These are phyloP conservation scores for Meyerozyma sp. DNA, from an alignment of 1,139 yeast species.

Conservation along the genomic window DNA sequence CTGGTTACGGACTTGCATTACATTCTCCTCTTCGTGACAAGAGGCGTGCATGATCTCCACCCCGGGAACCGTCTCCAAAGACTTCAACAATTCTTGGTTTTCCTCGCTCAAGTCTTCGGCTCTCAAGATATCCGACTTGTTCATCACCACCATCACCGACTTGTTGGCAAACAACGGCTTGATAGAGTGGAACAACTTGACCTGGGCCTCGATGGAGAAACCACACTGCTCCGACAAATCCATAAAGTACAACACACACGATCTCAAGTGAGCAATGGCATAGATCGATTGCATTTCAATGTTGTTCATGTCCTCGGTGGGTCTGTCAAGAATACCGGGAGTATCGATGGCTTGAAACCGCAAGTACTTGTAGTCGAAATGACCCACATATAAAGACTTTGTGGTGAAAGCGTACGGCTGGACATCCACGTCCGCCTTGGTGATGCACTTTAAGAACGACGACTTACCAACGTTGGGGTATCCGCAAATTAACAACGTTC, in stretches of 20 bases:
- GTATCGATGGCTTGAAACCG: constrained; percentile 99
- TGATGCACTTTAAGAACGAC: constrained; percentile 84
- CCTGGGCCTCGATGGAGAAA: constrained; percentile 94
- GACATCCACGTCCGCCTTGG: constrained; percentile 97
- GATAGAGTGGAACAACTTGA: constrained; percentile 91
- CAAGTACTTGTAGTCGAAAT: constrained; percentile 93
- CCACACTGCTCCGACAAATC: constrained; percentile 99
- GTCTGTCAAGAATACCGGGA: constrained; percentile 97
- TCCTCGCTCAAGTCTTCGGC: constrained; percentile 79
- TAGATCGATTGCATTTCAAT: constrained; percentile 99
- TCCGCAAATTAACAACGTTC: constrained; percentile 95
- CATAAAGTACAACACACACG: constrained; percentile 95
- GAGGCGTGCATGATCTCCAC: constrained; percentile 92
- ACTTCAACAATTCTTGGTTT: constrained; percentile 64
- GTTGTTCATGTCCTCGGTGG: constrained; percentile 98
- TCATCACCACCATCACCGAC: constrained; percentile 90
- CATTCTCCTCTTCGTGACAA: constrained; percentile 90
- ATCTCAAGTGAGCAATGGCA: constrained; percentile 96
- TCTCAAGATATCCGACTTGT: constrained; percentile 86
- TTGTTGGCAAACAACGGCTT: constrained; percentile 96
- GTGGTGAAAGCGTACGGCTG: constrained; percentile 99
- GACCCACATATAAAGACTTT: constrained; percentile 91
- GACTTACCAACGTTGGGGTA: constrained; percentile 99
- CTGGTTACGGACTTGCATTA: constrained; percentile 92
- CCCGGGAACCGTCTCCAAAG: constrained; percentile 61